Evolutionary conservation across 225 moss, liverwort and hornwort species (phyloP).

Genomic region (Marchantia paleacea): DNA sequence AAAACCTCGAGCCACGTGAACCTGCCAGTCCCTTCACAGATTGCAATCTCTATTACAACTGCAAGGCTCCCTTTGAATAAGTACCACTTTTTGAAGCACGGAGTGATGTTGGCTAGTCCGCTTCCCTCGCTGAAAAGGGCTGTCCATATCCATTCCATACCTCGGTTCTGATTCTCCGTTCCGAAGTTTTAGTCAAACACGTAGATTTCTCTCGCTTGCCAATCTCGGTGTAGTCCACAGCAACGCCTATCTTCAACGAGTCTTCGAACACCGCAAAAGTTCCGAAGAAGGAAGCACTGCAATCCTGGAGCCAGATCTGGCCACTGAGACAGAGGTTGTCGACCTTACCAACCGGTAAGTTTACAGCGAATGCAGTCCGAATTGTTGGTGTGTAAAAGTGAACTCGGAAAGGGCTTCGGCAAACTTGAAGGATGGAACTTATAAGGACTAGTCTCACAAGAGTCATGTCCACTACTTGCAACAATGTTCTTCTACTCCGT

Average conservation of each 20-base stretch:
- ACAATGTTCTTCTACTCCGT: too few species aligned
- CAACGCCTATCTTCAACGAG: conserved; percentile 13
- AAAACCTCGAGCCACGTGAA: too few species aligned
- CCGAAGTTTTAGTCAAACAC: conserved; percentile 15
- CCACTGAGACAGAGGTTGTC: not conserved
- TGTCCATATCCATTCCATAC: conserved; percentile 21
- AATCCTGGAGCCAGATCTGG: not conserved
- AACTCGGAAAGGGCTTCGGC: too few species aligned
- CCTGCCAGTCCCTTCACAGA: too few species aligned
- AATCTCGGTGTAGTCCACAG: conserved; percentile 18
- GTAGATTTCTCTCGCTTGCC: conserved; percentile 27
- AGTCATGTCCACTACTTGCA: too few species aligned
- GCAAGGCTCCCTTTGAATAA: conserved; percentile 4
- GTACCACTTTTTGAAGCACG: conserved; percentile 23
- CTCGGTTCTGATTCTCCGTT: not conserved
- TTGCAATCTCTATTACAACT: conserved; percentile 12
- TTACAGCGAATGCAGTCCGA: not conserved
- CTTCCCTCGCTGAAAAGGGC: too few species aligned
- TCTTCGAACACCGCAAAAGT: conserved; percentile 25
- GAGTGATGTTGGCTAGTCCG: conserved; percentile 17
- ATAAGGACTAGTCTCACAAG: too few species aligned
- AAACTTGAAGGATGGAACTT: too few species aligned
- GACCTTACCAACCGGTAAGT: not conserved
- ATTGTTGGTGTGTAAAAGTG: too few species aligned
- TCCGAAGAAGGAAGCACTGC: conserved; percentile 22